Base-by-base conservation (phyloP, 129 eudicot genomes). In the Centaurea solstitialis region DNA sequence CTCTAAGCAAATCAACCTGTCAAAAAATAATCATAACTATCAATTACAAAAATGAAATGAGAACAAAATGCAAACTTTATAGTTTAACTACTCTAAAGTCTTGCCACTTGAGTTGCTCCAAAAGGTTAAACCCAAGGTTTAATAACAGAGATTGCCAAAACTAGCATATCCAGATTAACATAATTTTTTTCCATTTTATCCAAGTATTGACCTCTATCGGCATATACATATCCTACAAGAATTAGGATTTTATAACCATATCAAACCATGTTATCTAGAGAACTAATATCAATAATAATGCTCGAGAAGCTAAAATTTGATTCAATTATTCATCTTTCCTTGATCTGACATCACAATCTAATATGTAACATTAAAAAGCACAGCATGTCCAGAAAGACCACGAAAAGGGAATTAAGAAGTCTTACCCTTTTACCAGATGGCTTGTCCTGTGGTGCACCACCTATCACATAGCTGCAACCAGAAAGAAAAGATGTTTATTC, bases 1-100 rank as follows among this genome's bases (percentile, higher is more conserved):
- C 96, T 81, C 87, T 92, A 66, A 94, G 98, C 87, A 94, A 86
- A 82, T 94, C 98, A 87, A 94, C 98, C 98, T 92, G 94, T 24
- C 68, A 76, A 47, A 47, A 47, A 12, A 47, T 4, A 12, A 47
- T 11, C 59, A 47, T 9, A 43, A 43, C 13, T 17, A 11, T 43
- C 53, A 43, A 45, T 9, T 10, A 11, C 57, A 45, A 11, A 45
- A 10, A 1, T 2, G 57, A 45, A 9, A 45, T 45, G 57, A 45
- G 17, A 45, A 45, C 57, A 45, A 45, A 11, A 41, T 9, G 47
- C 47, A 41, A 41, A 41, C 10, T 41, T 41, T 1, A 41, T 7
- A 41, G 12, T 9, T 7, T 10, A 41, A 9, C 47, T 10, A 41
- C 47, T 41, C 47, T 41, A 41, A 41, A 10, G 10, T 7, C 45